Conservation (phyloP, 2,329 filamentous ascomycete genomes). For the Phaeoacremonium minimum region DNA sequence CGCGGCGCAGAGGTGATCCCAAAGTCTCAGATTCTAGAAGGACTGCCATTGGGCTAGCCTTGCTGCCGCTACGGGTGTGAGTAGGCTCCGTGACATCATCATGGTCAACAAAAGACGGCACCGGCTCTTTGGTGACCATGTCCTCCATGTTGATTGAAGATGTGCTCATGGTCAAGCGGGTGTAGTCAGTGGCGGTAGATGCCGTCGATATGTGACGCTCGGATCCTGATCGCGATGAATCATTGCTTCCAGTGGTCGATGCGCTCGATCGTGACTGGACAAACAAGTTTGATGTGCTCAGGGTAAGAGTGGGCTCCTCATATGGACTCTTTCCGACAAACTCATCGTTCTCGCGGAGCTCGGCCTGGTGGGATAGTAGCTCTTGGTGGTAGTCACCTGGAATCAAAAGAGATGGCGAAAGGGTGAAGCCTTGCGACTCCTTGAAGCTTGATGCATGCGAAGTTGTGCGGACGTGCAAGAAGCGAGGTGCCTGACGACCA, state of each 20-base stretch:
- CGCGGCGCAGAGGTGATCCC: slow-evolving; percentile 10
- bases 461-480: slow-evolving; percentile 30
- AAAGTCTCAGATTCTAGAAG: slow-evolving; percentile 22
- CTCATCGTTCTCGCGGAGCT: slow-evolving; percentile 18
- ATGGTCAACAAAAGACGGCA: too few species aligned
- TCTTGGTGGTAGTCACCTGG: slow-evolving; percentile 55
- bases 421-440: slow-evolving; percentile 53
- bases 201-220: slow-evolving; percentile 50
- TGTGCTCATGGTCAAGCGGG: slow-evolving; percentile 49
- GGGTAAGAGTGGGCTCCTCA: slow-evolving; percentile 27
- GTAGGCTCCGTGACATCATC: slow-evolving; percentile 4
- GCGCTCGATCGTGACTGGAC: slow-evolving; percentile 45
- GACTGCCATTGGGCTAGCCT: slow-evolving; percentile 15
- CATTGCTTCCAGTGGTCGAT: slow-evolving; percentile 48
- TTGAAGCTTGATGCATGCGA: slow-evolving; percentile 52
- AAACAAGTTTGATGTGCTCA: slow-evolving; percentile 25
- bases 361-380: slow-evolving; percentile 37
- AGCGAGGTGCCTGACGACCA: slow-evolving; percentile 18
- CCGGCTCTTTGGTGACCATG: slow-evolving; percentile 12
- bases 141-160: slow-evolving; percentile 33
- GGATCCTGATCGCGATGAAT: slow-evolving; percentile 41
- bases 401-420: slow-evolving; percentile 60
- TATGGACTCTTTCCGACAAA: slow-evolving; percentile 8
- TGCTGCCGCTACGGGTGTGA: slow-evolving; percentile 14
- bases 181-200: slow-evolving; percentile 50